Evolutionary conservation across 441 rosid species (phyloP).

Genomic region (Populus trichocarpa): DNA sequence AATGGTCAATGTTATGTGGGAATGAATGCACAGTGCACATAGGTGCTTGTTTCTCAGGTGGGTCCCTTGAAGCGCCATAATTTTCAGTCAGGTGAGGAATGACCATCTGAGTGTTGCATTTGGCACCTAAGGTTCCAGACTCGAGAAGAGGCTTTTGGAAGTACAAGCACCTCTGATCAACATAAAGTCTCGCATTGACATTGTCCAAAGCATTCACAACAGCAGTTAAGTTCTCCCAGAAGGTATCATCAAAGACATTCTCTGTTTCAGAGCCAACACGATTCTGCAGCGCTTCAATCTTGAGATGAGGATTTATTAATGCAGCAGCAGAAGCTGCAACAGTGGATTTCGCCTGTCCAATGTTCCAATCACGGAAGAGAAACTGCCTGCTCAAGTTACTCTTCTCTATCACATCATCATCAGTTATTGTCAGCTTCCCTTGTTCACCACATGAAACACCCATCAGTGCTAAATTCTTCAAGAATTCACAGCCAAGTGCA

Average conservation of each 20-base stretch:
- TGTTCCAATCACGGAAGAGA: conserved; percentile 95
- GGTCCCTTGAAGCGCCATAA: conserved; percentile 94
- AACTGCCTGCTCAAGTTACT: conserved; percentile 96
- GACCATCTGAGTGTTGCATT: conserved; percentile 93
- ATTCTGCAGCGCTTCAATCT: conserved; percentile 80
- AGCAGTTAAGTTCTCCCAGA: conserved; percentile 78
- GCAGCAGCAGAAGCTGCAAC: conserved; percentile 92
- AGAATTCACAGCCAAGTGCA: conserved; percentile 92
- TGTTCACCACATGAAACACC: conserved; percentile 77
- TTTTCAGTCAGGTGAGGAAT: conserved; percentile 92
- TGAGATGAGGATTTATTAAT: conserved; percentile 60
- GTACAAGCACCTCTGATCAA: conserved; percentile 89
- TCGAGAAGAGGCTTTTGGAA: conserved; percentile 96
- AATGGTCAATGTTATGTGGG: conserved; percentile 95
- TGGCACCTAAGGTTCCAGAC: conserved; percentile 92
- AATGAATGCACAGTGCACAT: conserved; percentile 97
- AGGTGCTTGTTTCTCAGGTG: conserved; percentile 96
- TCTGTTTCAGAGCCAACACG: conserved; percentile 86
- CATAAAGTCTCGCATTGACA: conserved; percentile 86
- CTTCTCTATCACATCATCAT: conserved; percentile 94
- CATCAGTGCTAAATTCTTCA: conserved; percentile 88
- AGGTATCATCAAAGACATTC: conserved; percentile 76
- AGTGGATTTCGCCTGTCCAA: conserved; percentile 92
- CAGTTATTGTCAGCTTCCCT: conserved; percentile 82
- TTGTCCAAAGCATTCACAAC: conserved; percentile 87